Evolutionary conservation across 495 filamentous ascomycete species (phyloP), one percentile per base, ranked within the genome.

Genomic region (Cercophora sp.): DNA sequence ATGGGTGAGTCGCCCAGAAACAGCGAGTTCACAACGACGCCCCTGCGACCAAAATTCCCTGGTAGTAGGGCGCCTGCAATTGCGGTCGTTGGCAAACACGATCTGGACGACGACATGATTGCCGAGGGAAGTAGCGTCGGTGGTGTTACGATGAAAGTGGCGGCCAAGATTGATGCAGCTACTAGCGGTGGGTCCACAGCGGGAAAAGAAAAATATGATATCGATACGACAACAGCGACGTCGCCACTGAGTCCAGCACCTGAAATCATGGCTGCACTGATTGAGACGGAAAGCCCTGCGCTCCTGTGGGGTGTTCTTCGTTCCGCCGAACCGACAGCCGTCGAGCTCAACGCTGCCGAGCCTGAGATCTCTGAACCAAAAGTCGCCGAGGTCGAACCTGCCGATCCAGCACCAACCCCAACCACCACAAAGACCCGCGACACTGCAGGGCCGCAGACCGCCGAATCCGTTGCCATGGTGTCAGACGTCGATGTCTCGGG

Each of bases 1-100:
- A 59, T 54, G 16, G 68, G 71, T 20, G 54, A 46, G 15, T 74
- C 71, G 24, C 68, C 67, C 16, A 59, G 61, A 15, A 59, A 67
- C 48, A 74, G 68, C 46, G 27, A 69, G 20, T 22, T 67, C 49
- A 57, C 46, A 22, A 67, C 64, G n/a, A 64, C 66, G 8, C 36
- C 41, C 34, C 54, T 23, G 19, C 35, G 52, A 26, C 54, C 58
- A 39, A 59, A 52, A 10, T 15, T 48, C n/a, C n/a, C n/a, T n/a
- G n/a, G n/a, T n/a, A n/a, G 2, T 50, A 57, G 48, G 57, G 44
- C 34, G 31, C 43, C 41, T 59, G 42, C 27, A 54, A 60, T 51
- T 51, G 29, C 18, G 43, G 6, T 32, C 8, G 54, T 9, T 11
- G 47, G 20, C 43, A 31, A 10, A n/a, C n/a, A n/a, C n/a, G 46